Percentiles rank a stretch among this genome's conserved stretches.
These are phyloP conservation scores for Hymenoscyphus repandus DNA, from an alignment of 2,329 filamentous ascomycete genomes.

Conservation along the genomic window DNA sequence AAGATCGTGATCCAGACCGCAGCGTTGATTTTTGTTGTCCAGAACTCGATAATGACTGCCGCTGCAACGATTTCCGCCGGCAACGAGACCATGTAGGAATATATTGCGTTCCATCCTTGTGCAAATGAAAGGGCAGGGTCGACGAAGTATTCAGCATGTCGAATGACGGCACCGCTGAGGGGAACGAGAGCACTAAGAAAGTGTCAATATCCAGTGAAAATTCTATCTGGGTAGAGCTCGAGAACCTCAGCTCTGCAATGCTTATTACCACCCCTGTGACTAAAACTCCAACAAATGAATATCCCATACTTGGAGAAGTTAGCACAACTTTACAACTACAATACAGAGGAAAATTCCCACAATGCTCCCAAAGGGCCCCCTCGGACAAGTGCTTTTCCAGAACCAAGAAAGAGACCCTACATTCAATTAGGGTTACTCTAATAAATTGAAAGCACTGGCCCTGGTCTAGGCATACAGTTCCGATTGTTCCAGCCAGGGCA, in stretches of 20 bases:
- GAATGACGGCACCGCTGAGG: slow-evolving; percentile 37
- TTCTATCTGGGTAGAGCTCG: background rate
- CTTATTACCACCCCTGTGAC: slow-evolving; percentile 46
- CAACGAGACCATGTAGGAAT: slow-evolving; percentile 26
- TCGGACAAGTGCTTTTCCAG: slow-evolving; percentile 45
- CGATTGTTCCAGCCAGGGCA: slow-evolving; percentile 40
- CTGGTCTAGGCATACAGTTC: slow-evolving; percentile 31
- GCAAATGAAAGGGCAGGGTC: slow-evolving; percentile 34
- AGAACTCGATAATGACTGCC: slow-evolving; percentile 57
- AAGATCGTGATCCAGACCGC: slow-evolving; percentile 38
- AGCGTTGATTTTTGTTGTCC: slow-evolving; percentile 48
- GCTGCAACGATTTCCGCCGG: slow-evolving; percentile 56
- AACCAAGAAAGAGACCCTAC: slow-evolving; percentile 26
- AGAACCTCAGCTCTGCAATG: slow-evolving; percentile 44
- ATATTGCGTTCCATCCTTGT: slow-evolving; percentile 31
- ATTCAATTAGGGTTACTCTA: background rate
- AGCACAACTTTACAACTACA: background rate
- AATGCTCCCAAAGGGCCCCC: slow-evolving; percentile 48
- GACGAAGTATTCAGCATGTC: slow-evolving; percentile 34
- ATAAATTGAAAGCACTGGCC: background rate
- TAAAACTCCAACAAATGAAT: slow-evolving; percentile 43
- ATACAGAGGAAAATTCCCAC: slow-evolving; percentile 11
- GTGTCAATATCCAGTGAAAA: background rate
- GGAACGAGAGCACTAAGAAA: slow-evolving; percentile 37
- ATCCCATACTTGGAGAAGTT: slow-evolving; percentile 36